phyloP scores from a whole-genome alignment of 352 stramenopile genomes.

The Plasmopara halstedii region DNA sequence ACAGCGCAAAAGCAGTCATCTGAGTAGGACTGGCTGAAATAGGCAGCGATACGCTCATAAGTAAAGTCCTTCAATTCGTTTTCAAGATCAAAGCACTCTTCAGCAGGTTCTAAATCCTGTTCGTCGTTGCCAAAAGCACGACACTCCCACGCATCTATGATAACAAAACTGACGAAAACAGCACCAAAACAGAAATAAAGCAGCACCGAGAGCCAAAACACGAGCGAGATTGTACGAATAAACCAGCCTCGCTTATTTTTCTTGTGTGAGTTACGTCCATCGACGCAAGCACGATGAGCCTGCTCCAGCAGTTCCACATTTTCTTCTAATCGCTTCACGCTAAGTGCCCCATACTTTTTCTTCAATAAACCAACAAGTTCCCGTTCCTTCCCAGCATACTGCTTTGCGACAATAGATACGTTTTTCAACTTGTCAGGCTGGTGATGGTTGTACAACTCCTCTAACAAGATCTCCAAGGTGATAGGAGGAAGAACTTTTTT shows the following conservation, averaged over 20 bases:
- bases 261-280: constrained; percentile 6
- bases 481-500: constrained; percentile 10
- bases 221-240: constrained; percentile 17
- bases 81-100: constrained; percentile 20
- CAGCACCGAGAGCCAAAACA: constrained; percentile 26
- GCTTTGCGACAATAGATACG: constrained; percentile 37
- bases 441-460: constrained; percentile 66
- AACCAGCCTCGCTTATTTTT: constrained; percentile 28
- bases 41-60: constrained; percentile 18
- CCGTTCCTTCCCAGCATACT: constrained; percentile 61
- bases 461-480: constrained; percentile 48
- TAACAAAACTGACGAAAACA: constrained; percentile 24
- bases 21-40: constrained; percentile 22
- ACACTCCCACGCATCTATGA: constrained; percentile 31
- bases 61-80: constrained; percentile 29
- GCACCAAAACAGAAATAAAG: constrained; percentile 23
- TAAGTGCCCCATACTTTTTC: constrained; percentile 64
- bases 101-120: constrained; percentile 11
- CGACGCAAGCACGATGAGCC: constrained; percentile 2
- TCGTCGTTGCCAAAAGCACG: constrained; percentile 14
- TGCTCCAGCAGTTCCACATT: constrained; percentile 40
- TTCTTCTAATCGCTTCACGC: constrained; percentile 62
- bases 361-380: constrained; percentile 53
- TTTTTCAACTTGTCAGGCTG: constrained; percentile 70
- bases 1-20: constrained; percentile 35